Evolutionary conservation across 2,329 filamentous ascomycete genomes (phyloP).

Genomic region (Thermochaetoides dissita): DNA sequence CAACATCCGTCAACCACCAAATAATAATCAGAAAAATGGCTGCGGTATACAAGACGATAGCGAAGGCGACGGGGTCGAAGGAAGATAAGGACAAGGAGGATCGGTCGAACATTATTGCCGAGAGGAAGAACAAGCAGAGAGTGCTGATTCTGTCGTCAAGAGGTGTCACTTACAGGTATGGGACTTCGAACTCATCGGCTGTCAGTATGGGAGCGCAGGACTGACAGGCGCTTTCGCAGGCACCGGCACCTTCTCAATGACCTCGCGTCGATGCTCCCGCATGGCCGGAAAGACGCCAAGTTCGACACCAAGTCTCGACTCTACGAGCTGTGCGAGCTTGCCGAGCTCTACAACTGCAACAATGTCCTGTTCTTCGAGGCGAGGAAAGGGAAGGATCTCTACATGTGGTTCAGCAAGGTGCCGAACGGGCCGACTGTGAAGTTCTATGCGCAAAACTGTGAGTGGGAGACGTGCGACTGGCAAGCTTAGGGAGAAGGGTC

Average conservation of each 20-base stretch:
- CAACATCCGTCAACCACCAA: neutral
- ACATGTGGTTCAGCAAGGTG: slow-evolving; percentile 83
- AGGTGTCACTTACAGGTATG: slow-evolving; percentile 76
- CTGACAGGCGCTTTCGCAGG: slow-evolving; percentile 29
- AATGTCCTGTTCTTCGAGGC: slow-evolving; percentile 91
- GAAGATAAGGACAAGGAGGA: slow-evolving; percentile 26
- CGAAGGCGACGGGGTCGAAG: slow-evolving; percentile 41
- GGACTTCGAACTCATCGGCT: neutral
- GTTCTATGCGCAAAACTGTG: slow-evolving; percentile 65
- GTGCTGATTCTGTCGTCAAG: slow-evolving; percentile 84
- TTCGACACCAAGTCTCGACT: slow-evolving; percentile 91
- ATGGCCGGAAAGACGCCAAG: slow-evolving; percentile 88
- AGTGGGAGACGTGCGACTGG: slow-evolving; percentile 13
- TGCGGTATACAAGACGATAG: slow-evolving; percentile 61
- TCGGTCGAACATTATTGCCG: slow-evolving; percentile 21
- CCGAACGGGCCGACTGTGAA: slow-evolving; percentile 56
- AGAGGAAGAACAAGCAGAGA: slow-evolving; percentile 56
- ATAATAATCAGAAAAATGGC: slow-evolving; percentile 36
- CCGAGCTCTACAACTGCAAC: slow-evolving; percentile 73
- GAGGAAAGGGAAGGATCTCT: slow-evolving; percentile 84
- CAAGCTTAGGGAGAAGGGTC: neutral
- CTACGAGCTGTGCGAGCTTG: slow-evolving; percentile 61
- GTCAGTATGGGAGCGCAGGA: too few relatives aligned
- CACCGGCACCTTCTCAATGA: slow-evolving; percentile 90
- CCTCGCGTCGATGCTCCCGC: slow-evolving; percentile 74